These are phyloP conservation scores for Oropetium thomaeum DNA, from an alignment of 176 grass and related monocot species.

Conservation along the genomic window DNA sequence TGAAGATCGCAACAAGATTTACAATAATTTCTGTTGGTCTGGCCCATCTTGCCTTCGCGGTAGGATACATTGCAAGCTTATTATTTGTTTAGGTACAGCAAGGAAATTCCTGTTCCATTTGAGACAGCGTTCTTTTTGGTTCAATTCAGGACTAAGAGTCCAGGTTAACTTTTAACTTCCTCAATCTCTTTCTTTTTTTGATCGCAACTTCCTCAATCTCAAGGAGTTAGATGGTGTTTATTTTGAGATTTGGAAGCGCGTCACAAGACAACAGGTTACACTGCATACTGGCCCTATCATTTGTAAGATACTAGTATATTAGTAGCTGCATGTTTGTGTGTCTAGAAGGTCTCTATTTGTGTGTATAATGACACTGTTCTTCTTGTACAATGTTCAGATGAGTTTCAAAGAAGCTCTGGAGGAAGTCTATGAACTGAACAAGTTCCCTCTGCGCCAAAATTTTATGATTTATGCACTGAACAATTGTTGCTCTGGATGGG, in stretches of 20 bases:
- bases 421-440: conserved; percentile 23
- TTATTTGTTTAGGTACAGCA: neutral
- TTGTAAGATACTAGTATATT: neutral
- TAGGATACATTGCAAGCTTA: neutral
- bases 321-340: conserved; percentile 27
- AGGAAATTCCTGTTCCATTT: too few species aligned
- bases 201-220: neutral
- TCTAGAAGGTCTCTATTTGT: neutral
- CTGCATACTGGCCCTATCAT: neutral
- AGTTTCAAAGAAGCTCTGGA: neutral
- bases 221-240: conserved; percentile 15
- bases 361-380: neutral
- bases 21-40: neutral
- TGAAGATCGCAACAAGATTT: neutral
- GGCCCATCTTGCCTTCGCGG: neutral
- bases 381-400: neutral
- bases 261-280: conserved; percentile 22
- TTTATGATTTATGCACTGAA: neutral
- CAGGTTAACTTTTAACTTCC: neutral
- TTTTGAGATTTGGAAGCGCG: conserved; percentile 20
- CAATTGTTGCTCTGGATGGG: neutral
- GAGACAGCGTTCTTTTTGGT: neutral
- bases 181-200: too few species aligned
- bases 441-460: neutral
- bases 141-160: neutral